A percentile compares a stretch with the other conserved stretches of the same genome.
Conservation (phyloP, 2,329 filamentous ascomycete genomes). For the Exophiala phaeomuriformis region DNA sequence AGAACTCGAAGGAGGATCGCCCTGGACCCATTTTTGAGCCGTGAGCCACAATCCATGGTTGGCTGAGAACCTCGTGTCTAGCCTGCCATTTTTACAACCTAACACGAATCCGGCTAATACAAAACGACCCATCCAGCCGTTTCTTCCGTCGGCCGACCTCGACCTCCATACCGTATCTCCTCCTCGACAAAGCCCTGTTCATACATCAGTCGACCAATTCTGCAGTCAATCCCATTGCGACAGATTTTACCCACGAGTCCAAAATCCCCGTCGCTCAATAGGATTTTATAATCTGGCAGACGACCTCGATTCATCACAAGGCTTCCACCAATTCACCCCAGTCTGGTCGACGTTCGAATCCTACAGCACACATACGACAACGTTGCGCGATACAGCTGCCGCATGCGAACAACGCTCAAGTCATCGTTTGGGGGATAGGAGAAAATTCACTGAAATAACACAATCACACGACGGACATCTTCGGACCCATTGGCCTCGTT, state of each 20-base stretch:
- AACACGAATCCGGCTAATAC: background rate
- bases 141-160: background rate
- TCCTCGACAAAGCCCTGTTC: background rate
- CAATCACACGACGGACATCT: background rate
- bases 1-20: background rate
- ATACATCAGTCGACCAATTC: background rate
- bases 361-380: background rate
- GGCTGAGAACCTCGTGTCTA: background rate
- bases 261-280: too few relatives aligned
- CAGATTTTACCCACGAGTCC: background rate
- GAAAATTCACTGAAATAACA: background rate
- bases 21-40: background rate
- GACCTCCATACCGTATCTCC: background rate
- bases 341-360: background rate
- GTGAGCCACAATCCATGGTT: background rate
- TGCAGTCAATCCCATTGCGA: background rate
- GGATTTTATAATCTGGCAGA: background rate
- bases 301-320: background rate
- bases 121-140: background rate
- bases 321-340: background rate
- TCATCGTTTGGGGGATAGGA: conserved; percentile 1
- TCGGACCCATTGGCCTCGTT: too few relatives aligned
- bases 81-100: background rate
- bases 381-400: conserved; percentile 9
- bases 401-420: conserved; percentile 13